phyloP scores from a whole-genome alignment of 768 basidiomycete genomes.

The Lentinula detonsa region DNA sequence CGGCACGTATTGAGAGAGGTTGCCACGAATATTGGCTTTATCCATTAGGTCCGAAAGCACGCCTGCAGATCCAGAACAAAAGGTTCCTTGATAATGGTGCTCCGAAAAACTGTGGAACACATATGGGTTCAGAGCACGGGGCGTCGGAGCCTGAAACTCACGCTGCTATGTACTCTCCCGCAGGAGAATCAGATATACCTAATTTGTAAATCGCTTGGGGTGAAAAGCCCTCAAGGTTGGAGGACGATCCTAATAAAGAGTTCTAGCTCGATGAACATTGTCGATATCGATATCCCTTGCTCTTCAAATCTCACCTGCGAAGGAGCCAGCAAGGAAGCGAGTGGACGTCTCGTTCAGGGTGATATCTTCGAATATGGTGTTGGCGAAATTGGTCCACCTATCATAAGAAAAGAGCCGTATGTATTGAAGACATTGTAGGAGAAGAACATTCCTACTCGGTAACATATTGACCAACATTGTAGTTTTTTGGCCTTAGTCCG shows the following conservation, averaged over 20 bases:
- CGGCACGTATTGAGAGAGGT: constrained; percentile 41
- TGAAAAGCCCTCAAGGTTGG: constrained; percentile 26
- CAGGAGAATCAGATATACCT: constrained; percentile 32
- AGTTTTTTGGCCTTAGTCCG: constrained; percentile 17
- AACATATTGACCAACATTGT: constrained; percentile 23
- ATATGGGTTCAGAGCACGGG: background rate
- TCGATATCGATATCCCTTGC: constrained; percentile 10
- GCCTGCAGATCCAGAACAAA: background rate
- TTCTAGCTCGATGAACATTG: constrained; percentile 21
- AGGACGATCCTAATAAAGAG: constrained; percentile 16
- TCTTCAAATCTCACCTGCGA: background rate
- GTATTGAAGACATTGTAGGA: background rate
- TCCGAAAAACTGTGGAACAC: constrained; percentile 30
- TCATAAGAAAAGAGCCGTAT: background rate
- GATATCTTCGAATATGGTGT: constrained; percentile 20
- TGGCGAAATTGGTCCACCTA: constrained; percentile 31
- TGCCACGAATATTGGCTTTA: constrained; percentile 50
- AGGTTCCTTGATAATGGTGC: constrained; percentile 26
- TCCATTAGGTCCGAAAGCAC: constrained; percentile 42
- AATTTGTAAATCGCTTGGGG: constrained; percentile 30
- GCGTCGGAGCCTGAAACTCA: constrained; percentile 15
- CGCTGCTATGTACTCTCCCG: constrained; percentile 32
- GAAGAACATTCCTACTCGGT: constrained; percentile 15
- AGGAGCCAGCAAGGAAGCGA: constrained; percentile 9
- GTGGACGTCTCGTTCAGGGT: constrained; percentile 13